Conservation (phyloP, 352 stramenopile genomes). For the Blastocystis sp. region DNA sequence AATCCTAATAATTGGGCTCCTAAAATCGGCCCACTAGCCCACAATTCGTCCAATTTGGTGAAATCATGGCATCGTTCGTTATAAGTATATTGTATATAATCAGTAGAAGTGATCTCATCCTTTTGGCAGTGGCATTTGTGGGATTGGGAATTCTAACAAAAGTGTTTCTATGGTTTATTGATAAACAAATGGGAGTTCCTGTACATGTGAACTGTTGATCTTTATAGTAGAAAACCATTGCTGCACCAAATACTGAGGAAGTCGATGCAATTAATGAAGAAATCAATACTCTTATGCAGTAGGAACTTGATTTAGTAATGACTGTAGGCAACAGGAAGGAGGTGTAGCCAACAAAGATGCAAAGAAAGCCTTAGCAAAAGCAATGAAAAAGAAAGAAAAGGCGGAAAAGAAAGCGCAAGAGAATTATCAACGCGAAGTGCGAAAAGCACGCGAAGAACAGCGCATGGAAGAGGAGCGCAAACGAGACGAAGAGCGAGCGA, state of each 20-base stretch:
- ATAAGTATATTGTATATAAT: not conserved
- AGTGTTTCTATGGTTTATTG: conserved; percentile 22
- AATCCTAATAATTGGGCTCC: too few species aligned
- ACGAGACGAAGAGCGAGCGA: not conserved
- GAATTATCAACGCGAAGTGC: conserved; percentile 34
- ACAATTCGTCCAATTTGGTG: too few species aligned
- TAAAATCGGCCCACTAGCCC: too few species aligned
- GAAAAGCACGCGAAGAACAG: conserved; percentile 37
- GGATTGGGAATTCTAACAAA: conserved; percentile 4
- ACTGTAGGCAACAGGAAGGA: conserved; percentile 5
- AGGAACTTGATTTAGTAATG: not conserved
- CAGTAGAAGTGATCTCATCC: conserved; percentile 19
- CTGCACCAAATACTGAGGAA: not conserved
- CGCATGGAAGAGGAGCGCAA: conserved; percentile 24
- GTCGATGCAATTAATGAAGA: conserved; percentile 33
- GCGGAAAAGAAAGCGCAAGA: conserved; percentile 45
- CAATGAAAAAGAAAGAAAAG: conserved; percentile 62
- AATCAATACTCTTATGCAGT: conserved; percentile 44
- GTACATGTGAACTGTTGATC: not conserved
- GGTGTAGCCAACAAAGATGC: not conserved
- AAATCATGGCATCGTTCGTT: not conserved
- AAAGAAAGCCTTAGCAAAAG: conserved; percentile 57
- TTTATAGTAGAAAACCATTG: not conserved
- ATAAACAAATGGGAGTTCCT: not conserved
- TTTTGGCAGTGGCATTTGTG: conserved; percentile 25